Percentiles rank a stretch among this genome's conserved stretches.
These are phyloP conservation scores for Castanea mollissima DNA, from an alignment of 306 rosid genomes.

Conservation along the genomic window DNA sequence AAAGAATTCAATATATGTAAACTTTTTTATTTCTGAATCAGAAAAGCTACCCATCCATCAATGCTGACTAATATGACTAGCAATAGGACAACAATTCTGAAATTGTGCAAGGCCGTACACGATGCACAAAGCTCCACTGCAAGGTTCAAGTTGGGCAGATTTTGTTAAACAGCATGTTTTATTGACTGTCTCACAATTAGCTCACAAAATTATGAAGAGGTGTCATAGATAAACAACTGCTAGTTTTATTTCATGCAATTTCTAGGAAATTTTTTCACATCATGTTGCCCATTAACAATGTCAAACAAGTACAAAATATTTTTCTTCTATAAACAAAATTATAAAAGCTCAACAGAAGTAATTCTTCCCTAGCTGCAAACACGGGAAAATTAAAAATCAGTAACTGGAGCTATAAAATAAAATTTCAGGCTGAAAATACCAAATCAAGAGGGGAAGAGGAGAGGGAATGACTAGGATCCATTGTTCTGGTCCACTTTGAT, in stretches of 20 bases:
- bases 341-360: slow-evolving; percentile 1
- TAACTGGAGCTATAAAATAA: not conserved
- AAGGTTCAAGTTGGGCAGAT: too few species aligned
- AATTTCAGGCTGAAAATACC: not conserved
- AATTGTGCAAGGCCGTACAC: too few species aligned
- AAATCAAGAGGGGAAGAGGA: not conserved
- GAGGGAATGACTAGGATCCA: slow-evolving; percentile 14
- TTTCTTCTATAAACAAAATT: not conserved
- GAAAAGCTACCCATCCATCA: too few species aligned
- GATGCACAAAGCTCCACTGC: too few species aligned
- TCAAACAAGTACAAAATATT: not conserved
- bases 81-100: too few species aligned
- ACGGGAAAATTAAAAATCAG: not conserved
- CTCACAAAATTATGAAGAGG: not conserved
- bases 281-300: not conserved
- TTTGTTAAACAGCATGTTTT: too few species aligned
- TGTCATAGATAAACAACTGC: not conserved
- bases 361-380: not conserved
- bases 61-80: too few species aligned
- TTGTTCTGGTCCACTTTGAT: slow-evolving; percentile 27
- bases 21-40: too few species aligned
- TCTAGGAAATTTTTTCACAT: not conserved
- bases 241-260: not conserved
- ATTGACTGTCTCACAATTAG: too few species aligned
- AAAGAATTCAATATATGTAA: too few species aligned